Evolutionary conservation across 345 rosid genomes (phyloP).

Genomic region (Litchi chinensis): DNA sequence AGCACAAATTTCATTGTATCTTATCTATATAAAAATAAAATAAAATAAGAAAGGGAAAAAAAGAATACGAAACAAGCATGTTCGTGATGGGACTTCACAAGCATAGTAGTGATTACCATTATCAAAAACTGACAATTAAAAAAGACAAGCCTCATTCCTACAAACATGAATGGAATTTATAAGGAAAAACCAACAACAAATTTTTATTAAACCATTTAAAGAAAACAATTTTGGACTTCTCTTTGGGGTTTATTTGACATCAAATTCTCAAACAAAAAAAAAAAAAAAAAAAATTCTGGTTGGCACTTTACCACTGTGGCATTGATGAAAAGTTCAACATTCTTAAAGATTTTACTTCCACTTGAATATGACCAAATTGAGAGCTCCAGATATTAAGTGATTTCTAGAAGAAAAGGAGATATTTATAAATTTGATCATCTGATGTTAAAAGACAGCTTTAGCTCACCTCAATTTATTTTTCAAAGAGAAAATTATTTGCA

Average conservation of each 20-base stretch:
- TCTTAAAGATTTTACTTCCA: background rate
- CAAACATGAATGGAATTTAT: background rate
- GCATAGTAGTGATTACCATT: background rate
- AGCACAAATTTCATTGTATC: background rate
- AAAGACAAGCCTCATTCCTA: background rate
- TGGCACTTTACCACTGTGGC: background rate
- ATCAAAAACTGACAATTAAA: background rate
- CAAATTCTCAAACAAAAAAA: too few species aligned
- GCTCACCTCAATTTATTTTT: background rate
- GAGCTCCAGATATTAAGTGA: background rate
- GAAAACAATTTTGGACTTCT: background rate
- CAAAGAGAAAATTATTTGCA: background rate
- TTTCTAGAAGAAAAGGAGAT: background rate
- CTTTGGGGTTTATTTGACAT: background rate
- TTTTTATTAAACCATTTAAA: background rate
- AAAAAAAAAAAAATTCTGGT: background rate
- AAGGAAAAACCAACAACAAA: background rate
- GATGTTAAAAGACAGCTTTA: background rate
- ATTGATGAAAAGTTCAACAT: background rate
- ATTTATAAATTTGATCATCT: background rate
- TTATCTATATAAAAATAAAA: too few species aligned
- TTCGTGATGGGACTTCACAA: background rate
- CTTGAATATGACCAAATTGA: background rate
- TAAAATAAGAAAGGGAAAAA: background rate
- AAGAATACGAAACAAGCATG: background rate